These are phyloP conservation scores for Leptomonas seymouri DNA, from an alignment of 208 protist genomes.

Conservation along the genomic window DNA sequence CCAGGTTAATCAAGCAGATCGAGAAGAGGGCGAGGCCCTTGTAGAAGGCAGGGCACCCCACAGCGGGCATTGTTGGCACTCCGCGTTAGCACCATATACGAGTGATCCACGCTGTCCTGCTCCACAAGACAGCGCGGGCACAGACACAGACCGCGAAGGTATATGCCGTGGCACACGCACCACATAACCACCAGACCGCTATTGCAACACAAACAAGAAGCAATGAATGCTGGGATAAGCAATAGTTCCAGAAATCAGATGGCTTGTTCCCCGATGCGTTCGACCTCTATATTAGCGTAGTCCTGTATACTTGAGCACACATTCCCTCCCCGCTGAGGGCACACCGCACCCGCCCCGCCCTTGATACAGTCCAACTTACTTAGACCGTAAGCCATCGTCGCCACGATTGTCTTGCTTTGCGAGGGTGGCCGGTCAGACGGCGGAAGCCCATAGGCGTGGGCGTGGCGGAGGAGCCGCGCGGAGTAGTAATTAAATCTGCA, in stretches of 20 bases:
- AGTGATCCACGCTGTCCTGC: background rate
- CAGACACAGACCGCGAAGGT: background rate
- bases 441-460: background rate
- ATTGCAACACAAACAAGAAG: constrained; percentile 7
- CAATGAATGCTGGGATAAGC: background rate
- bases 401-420: background rate
- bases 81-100: background rate
- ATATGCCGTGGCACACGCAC: constrained; percentile 13
- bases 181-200: constrained; percentile 13
- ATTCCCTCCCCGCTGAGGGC: too few relatives aligned
- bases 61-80: too few relatives aligned
- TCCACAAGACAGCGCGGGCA: constrained; percentile 13
- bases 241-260: constrained; percentile 18
- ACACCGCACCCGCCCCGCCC: background rate
- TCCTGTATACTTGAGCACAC: too few relatives aligned
- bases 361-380: constrained; percentile 3
- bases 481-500: constrained; percentile 2
- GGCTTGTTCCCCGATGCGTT: background rate
- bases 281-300: background rate
- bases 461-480: constrained; percentile 3
- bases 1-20: too few relatives aligned
- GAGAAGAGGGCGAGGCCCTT: too few relatives aligned
- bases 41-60: too few relatives aligned
- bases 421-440: background rate
- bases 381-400: constrained; percentile 3